Percentiles rank a stretch among this genome's conserved stretches.
Conservation (phyloP, 768 basidiomycete species). For the Lactarius quietus region DNA sequence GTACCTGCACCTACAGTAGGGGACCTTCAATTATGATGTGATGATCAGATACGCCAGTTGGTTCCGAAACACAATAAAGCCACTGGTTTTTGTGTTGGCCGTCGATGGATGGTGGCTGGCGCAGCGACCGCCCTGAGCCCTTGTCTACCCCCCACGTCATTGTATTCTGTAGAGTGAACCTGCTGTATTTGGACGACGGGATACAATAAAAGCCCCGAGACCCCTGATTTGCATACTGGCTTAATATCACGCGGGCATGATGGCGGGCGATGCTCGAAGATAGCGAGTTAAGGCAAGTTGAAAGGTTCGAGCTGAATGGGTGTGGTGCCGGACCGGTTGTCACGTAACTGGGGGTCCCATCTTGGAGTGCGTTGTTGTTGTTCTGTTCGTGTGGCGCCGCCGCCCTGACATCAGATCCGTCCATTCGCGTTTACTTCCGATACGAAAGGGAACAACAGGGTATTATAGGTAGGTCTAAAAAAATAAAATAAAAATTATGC, state of each 20-base stretch:
- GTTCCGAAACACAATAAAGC: background rate
- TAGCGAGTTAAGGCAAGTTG: background rate
- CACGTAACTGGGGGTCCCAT: too few species aligned
- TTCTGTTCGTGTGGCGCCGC: background rate
- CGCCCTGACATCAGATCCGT: background rate
- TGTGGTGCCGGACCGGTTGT: slow-evolving; percentile 9
- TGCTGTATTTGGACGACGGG: too few species aligned
- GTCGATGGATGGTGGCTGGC: background rate
- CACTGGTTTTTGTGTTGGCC: background rate
- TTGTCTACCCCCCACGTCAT: background rate
- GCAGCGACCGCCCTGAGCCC: background rate
- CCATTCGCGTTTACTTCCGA: background rate
- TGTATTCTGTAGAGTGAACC: background rate
- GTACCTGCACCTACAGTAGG: background rate
- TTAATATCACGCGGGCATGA: background rate
- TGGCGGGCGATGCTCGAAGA: background rate
- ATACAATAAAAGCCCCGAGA: background rate
- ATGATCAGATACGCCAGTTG: background rate
- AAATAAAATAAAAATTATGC: slow-evolving; percentile 10
- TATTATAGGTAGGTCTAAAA: slow-evolving; percentile 1
- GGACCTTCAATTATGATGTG: background rate
- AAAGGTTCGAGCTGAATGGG: too few species aligned
- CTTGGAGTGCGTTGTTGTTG: too few species aligned
- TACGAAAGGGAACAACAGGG: background rate
- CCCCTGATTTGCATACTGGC: slow-evolving; percentile 1